Base-by-base conservation (phyloP, 768 basidiomycete species). In the Boletus subparvulus region DNA sequence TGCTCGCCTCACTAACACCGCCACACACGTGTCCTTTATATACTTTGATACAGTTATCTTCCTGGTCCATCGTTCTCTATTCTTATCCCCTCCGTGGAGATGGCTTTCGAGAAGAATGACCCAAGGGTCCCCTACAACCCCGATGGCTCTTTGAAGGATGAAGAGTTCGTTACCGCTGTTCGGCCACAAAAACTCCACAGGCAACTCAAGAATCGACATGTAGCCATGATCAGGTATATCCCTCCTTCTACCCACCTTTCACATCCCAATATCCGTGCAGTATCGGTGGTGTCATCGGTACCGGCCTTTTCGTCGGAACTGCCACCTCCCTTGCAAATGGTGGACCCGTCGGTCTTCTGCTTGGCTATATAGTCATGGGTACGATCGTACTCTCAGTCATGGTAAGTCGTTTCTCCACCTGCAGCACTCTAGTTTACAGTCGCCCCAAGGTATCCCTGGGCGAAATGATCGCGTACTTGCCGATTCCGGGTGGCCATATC, bases 401-500 rank as follows among this genome's bases (percentile, higher is more conserved):
- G 89, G 86, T 83, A 54, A 11, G 76, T 65, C 14, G 10, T 32
- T 21, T 30, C 24, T 36, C 21, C 3, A 4, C 26, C 32, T n/a
- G 1, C 0, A 33, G 2, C 7, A 0, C n/a, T 17, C 11, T 30
- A 3, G 6, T 45, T 42, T 13, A 56, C 40, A 12, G 26, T 45
- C 11, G 4, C 14, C 28, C 9, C 21, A 61, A 87, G 86, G 71
- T 88, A 55, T 86, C 85, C 4, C 75, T 90, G 40, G 80, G 82
- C 11, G 72, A 73, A 60, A 72, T 72, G 90, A 66, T 92, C 45
- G 83, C 90, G 0, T 92, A 79, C 69, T 78, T 93, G 6, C 91
- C 91, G 0, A 78, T 93, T 48, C 79, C 88, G 28, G 91, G 91
- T 55, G 91, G 84, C 42, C 90, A 92, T 62, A 91, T 92, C 70